Base-by-base conservation (phyloP, 352 stramenopile genomes). In the Globisporangium solare region DNA sequence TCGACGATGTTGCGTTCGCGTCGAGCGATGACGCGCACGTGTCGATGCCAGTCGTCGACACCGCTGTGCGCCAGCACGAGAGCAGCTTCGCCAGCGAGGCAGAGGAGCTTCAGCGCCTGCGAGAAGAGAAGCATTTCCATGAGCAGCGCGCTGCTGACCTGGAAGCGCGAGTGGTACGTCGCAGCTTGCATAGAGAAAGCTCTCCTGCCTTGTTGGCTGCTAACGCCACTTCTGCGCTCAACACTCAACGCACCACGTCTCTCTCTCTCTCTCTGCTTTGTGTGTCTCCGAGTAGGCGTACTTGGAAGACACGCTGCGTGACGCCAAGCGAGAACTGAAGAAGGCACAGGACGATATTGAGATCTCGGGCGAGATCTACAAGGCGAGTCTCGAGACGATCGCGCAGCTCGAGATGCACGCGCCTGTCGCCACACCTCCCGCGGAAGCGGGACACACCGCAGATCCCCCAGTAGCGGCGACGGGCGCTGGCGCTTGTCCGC, bases 341-440 rank as follows among this genome's bases (percentile, higher is more conserved):
- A 58, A 53, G 6, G 70, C 76, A 6, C 53, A 66, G 4, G 66
- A 70, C 20, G 66, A 74, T 21, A 64, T 79, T 10, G 59, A 79
- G 39, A 79, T 84, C 24, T 70, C 74, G 0, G 68, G 74, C 5
- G 76, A 82, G 56, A 82, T 87, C 32, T 79, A 84, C 57, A 87
- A 84, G 56, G 76, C 76, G n/a, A 84, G 70, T 51, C 53, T 87
- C 22, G 76, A 87, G 63, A 77, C 72, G 3, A 87, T 87, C 47
- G 69, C 67, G 10, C 67, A 76, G 15, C 61, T 87, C 7, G 74
- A 87, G 58, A 35, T 35, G 27, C 27, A 35, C 27, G 10, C 6
- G 10, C 27, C 27, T 35, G 62, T 68, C 2, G 53, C 50, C 11
- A 47, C 32, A 18, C 42, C 13, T 27, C 3, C 53, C 47, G 18